These are phyloP conservation scores for Phoma herbarum DNA, from an alignment of 2,329 filamentous ascomycete genomes.

Conservation along the genomic window DNA sequence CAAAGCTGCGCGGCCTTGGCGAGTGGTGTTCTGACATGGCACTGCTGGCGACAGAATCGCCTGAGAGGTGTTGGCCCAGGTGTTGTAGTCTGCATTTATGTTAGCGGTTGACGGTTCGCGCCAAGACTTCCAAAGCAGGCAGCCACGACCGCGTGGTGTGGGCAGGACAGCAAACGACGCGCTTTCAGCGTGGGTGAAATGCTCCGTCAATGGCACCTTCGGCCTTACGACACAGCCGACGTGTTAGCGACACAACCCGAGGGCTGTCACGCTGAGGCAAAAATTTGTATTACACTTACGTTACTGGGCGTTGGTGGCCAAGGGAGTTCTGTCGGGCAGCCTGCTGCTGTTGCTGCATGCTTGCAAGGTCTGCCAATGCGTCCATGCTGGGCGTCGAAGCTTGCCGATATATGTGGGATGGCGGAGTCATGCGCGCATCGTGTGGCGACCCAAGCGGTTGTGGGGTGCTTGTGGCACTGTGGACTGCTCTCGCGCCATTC, in stretches of 20 bases:
- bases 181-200: background rate
- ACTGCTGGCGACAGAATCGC: constrained; percentile 56
- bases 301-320: constrained; percentile 47
- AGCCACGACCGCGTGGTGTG: background rate
- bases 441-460: constrained; percentile 40
- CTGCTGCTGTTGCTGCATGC: constrained; percentile 58
- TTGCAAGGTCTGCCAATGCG: constrained; percentile 59
- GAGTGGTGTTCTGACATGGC: constrained; percentile 58
- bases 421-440: constrained; percentile 46
- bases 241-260: background rate
- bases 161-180: background rate
- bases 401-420: constrained; percentile 50
- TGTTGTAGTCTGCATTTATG: constrained; percentile 34
- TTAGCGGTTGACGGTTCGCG: constrained; percentile 9
- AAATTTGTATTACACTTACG: constrained; percentile 36
- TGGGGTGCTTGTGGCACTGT: constrained; percentile 47
- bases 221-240: background rate
- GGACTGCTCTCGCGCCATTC: constrained; percentile 43
- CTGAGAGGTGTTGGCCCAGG: constrained; percentile 52
- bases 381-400: constrained; percentile 59
- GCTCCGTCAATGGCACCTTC: background rate
- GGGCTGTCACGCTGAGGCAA: background rate
- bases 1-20: constrained; percentile 55
- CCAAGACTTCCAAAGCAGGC: background rate
- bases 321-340: constrained; percentile 49